Percentiles rank a stretch among this genome's conserved stretches.
Evolutionary conservation across 371 early-diverging fungal genomes (phyloP).

Genomic region (Mortierella sp.): DNA sequence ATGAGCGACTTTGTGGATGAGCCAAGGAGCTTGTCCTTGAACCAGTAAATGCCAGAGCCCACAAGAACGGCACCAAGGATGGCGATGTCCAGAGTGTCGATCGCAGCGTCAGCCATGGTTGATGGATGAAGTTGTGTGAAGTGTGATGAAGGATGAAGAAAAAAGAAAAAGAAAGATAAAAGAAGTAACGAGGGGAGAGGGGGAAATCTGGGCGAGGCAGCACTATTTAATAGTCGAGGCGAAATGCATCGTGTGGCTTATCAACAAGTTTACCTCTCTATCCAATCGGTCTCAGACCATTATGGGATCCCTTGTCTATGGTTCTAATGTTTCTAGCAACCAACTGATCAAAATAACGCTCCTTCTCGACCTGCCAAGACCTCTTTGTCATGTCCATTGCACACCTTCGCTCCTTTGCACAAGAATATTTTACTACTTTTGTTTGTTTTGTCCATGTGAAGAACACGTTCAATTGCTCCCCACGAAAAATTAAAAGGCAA

Average conservation of each 20-base stretch:
- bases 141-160: neutral
- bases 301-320: too few relatives aligned
- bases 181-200: neutral
- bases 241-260: too few relatives aligned
- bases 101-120: constrained; percentile 54
- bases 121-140: too few relatives aligned
- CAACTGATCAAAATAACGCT: too few relatives aligned
- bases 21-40: constrained; percentile 56
- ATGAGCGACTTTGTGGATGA: neutral
- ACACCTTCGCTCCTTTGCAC: neutral
- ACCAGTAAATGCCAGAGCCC: constrained; percentile 58
- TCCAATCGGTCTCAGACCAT: too few relatives aligned
- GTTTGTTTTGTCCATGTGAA: constrained; percentile 5
- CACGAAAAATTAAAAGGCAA: neutral
- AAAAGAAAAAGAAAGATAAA: neutral
- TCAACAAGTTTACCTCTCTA: too few relatives aligned
- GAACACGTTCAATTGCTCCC: constrained; percentile 8
- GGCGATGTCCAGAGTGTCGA: constrained; percentile 57
- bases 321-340: too few relatives aligned
- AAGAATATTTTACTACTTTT: neutral
- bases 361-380: neutral
- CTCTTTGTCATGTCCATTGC: neutral
- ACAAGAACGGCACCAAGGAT: constrained; percentile 56
- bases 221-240: too few relatives aligned
- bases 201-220: too few relatives aligned